These are phyloP conservation scores for Fraxinus paxiana DNA, from an alignment of 305 asterid genomes.

Conservation along the genomic window DNA sequence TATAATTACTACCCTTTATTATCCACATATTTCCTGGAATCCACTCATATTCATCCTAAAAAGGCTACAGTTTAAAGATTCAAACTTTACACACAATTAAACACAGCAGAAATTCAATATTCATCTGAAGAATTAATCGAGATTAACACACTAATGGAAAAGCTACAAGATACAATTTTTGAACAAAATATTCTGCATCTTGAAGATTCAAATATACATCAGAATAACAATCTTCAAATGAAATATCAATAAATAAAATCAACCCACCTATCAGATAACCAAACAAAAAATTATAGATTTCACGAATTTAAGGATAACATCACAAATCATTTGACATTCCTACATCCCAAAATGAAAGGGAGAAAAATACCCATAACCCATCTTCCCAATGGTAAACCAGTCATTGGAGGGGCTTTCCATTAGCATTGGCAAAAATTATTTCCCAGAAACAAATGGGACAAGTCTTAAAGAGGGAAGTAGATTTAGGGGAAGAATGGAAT, in stretches of 20 bases:
- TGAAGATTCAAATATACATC: background rate
- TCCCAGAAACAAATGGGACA: background rate
- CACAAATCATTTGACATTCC: background rate
- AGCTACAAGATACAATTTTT: conserved; percentile 5
- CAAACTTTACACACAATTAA: background rate
- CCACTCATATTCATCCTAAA: background rate
- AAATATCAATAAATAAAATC: background rate
- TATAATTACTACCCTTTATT: background rate
- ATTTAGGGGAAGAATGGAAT: conserved; percentile 14
- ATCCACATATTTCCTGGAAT: background rate
- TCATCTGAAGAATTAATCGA: background rate
- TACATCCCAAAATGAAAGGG: background rate
- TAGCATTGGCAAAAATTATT: conserved; percentile 32
- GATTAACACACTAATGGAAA: background rate
- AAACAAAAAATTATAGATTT: background rate
- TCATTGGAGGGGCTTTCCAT: conserved; percentile 73
- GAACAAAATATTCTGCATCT: background rate
- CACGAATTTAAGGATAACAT: background rate
- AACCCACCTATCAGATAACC: background rate
- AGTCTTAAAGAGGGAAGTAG: conserved; percentile 4
- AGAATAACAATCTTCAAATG: background rate
- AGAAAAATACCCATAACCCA: conserved; percentile 80
- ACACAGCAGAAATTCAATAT: background rate
- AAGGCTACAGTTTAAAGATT: background rate
- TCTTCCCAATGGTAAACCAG: conserved; percentile 90